Percentiles rank a stretch among this genome's conserved stretches.
phyloP scores from a whole-genome alignment of 441 rosid species.

The Adansonia madagascariensis region DNA sequence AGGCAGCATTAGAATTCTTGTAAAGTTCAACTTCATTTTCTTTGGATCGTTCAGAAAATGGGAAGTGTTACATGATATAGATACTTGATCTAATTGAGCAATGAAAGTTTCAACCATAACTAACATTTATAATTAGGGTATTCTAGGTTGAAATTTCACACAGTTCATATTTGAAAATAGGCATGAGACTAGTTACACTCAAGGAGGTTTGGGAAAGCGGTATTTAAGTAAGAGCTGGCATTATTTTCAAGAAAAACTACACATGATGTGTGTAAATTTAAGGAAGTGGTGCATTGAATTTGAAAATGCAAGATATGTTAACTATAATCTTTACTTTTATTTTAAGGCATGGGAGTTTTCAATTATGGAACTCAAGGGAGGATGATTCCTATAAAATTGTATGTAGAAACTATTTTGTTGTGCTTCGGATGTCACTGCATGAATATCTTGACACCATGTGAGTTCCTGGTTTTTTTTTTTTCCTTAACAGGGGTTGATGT shows the following conservation, averaged over 20 bases:
- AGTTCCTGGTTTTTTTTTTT: not conserved
- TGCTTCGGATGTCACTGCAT: not conserved
- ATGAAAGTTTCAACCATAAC: constrained; percentile 2
- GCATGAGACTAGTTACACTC: not conserved
- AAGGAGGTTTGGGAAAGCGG: not conserved
- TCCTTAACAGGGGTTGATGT: not conserved
- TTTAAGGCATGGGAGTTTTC: not conserved
- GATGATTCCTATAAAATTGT: not conserved
- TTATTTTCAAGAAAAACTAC: not conserved
- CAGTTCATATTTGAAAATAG: not conserved
- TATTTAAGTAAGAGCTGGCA: not conserved
- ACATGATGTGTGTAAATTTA: not conserved
- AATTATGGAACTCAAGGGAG: not conserved
- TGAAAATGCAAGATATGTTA: not conserved
- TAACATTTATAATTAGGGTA: not conserved
- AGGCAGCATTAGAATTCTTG: not conserved
- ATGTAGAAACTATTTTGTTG: not conserved
- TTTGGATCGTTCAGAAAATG: not conserved
- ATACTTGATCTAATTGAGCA: not conserved
- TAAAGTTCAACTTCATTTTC: not conserved
- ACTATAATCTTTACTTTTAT: not conserved
- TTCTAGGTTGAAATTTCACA: not conserved
- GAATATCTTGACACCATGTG: not conserved
- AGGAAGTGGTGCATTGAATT: not conserved
- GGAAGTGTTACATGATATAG: not conserved